Evolutionary conservation across 768 basidiomycete genomes (phyloP), one percentile per base, ranked within the genome.

Genomic region (Hypholoma fasciculare): DNA sequence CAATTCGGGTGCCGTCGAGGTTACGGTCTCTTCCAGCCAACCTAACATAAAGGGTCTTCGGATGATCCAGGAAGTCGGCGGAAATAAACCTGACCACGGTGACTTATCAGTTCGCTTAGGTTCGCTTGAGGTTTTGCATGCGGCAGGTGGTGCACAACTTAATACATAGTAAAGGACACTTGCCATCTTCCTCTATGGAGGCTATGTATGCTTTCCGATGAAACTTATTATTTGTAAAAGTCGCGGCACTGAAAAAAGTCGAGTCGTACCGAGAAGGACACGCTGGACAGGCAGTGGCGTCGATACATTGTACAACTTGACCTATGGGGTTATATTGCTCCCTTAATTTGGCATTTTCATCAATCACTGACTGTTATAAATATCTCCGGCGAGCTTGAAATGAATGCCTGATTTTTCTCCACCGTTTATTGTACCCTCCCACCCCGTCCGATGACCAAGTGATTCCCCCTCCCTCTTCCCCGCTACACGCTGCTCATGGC

Each of bases 391-490:
- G 20, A 54, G 16, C 43, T 46, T 47, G 27, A 20, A 11, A 49
- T 27, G 23, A 49, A 49, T 47, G 42, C 43, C 36, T 46, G 26
- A 43, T 13, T 37, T 30, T 42, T 26, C 38, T 16, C 39, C 39
- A 38, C 17, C 27, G 16, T 27, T 23, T 34, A 34, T 34, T 34
- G 30, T 34, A 6, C 7, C 30, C 30, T 30, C 17, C 34, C 19
- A 34, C 44, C 13, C 34, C 38, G 40, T 26, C 40, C 17, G 19
- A 54, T 54, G 54, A 44, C 43, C 54, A 37, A 54, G 43, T 54
- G 44, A 47, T 17, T 46, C 20, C 42, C 16, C 12, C 9, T 12
- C 20, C 42, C 23, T 17, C n/a, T 19, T 20, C 39, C 42, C 38
- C 52, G 40, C 40, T 42, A 9, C 16, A 42, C 13, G 40, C 40